Base-by-base conservation (phyloP, 2,329 filamentous ascomycete genomes). In the Biscogniauxia marginata region DNA sequence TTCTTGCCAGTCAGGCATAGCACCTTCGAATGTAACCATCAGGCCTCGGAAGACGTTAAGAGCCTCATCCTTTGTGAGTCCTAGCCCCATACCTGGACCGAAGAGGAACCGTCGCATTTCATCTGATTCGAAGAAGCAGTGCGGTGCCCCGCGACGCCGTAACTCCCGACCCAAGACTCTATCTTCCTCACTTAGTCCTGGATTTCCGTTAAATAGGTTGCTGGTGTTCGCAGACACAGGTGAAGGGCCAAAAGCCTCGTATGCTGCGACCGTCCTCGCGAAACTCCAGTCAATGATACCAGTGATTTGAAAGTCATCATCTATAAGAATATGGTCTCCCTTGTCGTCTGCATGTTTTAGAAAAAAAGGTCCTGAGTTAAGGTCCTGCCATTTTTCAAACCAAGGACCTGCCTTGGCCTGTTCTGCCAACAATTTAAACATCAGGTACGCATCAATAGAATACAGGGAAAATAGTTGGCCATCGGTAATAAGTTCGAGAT, bases 51-150 rank as follows among this genome's bases (percentile, higher is more conserved):
- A 63, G 20, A 57, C 43, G 6, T 46, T 45, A 44, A 58, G 5
- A 19, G 56, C 49, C 43, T 56, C 49, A 39, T 46, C 25, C 18
- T 53, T 46, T 3, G 45, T 44, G 7, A 60, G 55, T 19, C 51
- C 53, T 21, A 65, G 19, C 3, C 62, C 62, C 24, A 65, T 55
- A 2, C 55, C 63, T 9, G 43, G 47, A 23, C 61, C 59, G 46
- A 65, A 65, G 46, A 65, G 56, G 22, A 65, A 61, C 1, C 59
- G 55, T n/a, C 61, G 57, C 48, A 62, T 58, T 18, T 61, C 52
- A 50, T 64, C 61, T n/a, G 49, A 58, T 1, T 56, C 11, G 34
- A 58, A 58, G 43, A 49, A 56, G 56, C 53, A 62, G 22, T 56
- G 19, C 9, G 52, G 50, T 39, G 55, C 45, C 21, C 30, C 30